Base-by-base conservation (phyloP, 495 filamentous ascomycete species). In the Penicillium verhagenii region DNA sequence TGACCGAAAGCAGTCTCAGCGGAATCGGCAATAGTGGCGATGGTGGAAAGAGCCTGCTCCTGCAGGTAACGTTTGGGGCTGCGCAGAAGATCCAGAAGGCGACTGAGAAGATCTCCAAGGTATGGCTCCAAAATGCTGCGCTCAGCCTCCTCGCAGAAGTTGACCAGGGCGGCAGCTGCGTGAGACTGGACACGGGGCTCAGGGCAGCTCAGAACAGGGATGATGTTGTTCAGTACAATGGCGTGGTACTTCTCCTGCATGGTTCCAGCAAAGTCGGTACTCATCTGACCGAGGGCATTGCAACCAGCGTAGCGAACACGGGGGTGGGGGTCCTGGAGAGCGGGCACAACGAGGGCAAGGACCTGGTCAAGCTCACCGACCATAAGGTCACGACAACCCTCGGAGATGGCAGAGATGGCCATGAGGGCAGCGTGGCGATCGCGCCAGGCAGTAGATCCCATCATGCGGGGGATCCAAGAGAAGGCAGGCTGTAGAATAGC, bases 201-300 rank as follows among this genome's bases (percentile, higher is more conserved):
- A 3, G 89, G 80, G 1, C 91, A 92, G 60, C 91, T 81, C 13
- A 99, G 82, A 1, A 97, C 95, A 4, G 92, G 92, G 52, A 97
- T 91, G 43, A 99, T 96, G 57, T 90, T 90, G 50, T 83, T 87
- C 43, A 99, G 78, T 2, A 97, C 91, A 35, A 85, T 76, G 42
- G 86, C 80, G 63, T 95, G 92, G 71, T 93, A 96, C 62, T 96
- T 93, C 61, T 92, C 87, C 69, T 99, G 95, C 95, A 99, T 97
- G 11, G 89, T 96, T 2, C 92, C 93, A 26, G 95, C 94, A 68
- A 99, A 99, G 70, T 99, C 95, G 9, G 95, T 99, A 72, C 95
- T 97, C 95, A 99, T 99, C 70, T 99, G 95, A 13, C 95, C 95
- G 21, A 99, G 78, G n/a, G 95, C 95, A 67, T 99, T 97, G 76